A percentile compares a stretch with the other conserved stretches of the same genome.
phyloP scores from a whole-genome alignment of 257 asterid genomes.

The Rehmannia glutinosa region DNA sequence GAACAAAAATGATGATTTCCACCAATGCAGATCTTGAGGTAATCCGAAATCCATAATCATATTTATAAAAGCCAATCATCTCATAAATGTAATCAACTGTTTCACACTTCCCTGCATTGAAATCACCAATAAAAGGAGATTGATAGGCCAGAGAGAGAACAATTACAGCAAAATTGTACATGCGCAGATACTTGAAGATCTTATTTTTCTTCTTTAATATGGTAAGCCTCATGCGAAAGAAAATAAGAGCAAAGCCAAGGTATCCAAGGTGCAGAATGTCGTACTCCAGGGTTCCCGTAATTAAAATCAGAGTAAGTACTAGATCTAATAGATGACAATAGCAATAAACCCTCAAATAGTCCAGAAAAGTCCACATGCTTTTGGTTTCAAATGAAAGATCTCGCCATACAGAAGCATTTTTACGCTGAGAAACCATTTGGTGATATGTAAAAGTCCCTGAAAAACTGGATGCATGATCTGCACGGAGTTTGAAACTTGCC shows the following conservation, averaged over 20 bases:
- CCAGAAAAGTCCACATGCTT: slow-evolving; percentile 98
- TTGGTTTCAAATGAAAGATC: slow-evolving; percentile 96
- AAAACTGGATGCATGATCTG: slow-evolving; percentile 67
- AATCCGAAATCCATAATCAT: slow-evolving; percentile 94
- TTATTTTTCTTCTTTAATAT: slow-evolving; percentile 91
- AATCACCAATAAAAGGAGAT: slow-evolving; percentile 86
- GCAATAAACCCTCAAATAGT: slow-evolving; percentile 95
- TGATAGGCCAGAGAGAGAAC: slow-evolving; percentile 97
- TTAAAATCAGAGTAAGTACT: slow-evolving; percentile 83
- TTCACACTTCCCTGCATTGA: slow-evolving; percentile 72
- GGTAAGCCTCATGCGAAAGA: slow-evolving; percentile 91
- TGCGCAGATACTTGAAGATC: slow-evolving; percentile 78
- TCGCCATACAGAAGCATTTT: slow-evolving; percentile 86
- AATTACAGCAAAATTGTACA: slow-evolving; percentile 85
- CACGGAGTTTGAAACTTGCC: slow-evolving; percentile 88
- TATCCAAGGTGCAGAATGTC: slow-evolving; percentile 98
- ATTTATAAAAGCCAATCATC: slow-evolving; percentile 92
- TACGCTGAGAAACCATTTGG: slow-evolving; percentile 81
- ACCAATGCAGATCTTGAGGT: slow-evolving; percentile 98
- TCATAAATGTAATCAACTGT: slow-evolving; percentile 86
- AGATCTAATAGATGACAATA: slow-evolving; percentile 96
- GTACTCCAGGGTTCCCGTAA: slow-evolving; percentile 93
- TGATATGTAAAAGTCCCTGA: slow-evolving; percentile 79
- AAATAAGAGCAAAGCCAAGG: slow-evolving; percentile 88
- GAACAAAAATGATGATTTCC: slow-evolving; percentile 83